Evolutionary conservation across 257 asterid genomes (phyloP), one percentile per base, ranked within the genome.

Genomic region (Paulownia fortunei): DNA sequence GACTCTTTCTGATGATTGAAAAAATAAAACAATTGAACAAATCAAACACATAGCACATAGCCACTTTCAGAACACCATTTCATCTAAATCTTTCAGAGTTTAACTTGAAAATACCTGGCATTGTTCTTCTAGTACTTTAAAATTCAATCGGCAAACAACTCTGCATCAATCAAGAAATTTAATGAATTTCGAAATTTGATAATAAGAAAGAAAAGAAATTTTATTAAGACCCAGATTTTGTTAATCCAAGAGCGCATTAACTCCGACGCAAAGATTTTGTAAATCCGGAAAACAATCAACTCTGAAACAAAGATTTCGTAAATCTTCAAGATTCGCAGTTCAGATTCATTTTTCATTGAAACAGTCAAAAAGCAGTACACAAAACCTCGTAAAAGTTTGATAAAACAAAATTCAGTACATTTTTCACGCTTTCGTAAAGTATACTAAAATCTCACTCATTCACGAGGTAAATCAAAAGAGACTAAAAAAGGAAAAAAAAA

Each of bases 21-120:
- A 46, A 51, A 69, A 66, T 10, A 4, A 51, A 52, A 66, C 30
- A 52, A 66, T 27, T 12, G 60, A 24, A 19, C 24, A 59, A 42
- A 55, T 55, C 23, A 39, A n/a, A 78, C 4, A 70, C 11, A 49
- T 47, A 30, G 55, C 23, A 32, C 49, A 8, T 11, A 27, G 16
- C 46, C 16, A 6, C 10, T 27, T 75, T 55, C 32, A 63, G 60
- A 12, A 58, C 74, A 68, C 8, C 69, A 47, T 26, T 41, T 73
- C 26, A 69, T 73, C 77, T 47, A 59, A 69, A 67, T 56, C 24
- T 23, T 46, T 21, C 70, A 73, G 76, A 36, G 18, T 4, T 54
- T 18, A 59, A 47, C 44, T 21, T 15, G 41, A 66, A 80, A 79
- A 37, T 79, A 94, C 98, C 98, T 84, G 91, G 88, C 97, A 92